phyloP scores from a whole-genome alignment of 768 basidiomycete species.

The button mushroom (Agaricus bisporus) region DNA sequence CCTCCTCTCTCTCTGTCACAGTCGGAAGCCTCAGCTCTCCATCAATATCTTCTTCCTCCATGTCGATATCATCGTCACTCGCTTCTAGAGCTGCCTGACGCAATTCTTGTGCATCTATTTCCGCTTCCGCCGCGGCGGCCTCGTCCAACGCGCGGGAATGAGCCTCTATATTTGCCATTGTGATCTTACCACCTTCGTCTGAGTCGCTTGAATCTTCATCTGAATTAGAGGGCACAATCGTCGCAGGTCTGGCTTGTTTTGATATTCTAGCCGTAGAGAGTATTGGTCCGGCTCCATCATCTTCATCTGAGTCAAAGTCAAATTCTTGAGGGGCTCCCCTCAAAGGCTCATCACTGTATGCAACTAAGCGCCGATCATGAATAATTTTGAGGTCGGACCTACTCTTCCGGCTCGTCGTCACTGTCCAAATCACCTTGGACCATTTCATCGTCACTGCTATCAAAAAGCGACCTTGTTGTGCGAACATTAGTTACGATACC shows the following conservation, averaged over 20 bases:
- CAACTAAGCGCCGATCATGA: too few species aligned
- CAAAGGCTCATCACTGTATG: constrained; percentile 42
- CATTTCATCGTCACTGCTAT: constrained; percentile 34
- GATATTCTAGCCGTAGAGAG: constrained; percentile 42
- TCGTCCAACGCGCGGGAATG: constrained; percentile 75
- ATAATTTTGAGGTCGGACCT: neutral
- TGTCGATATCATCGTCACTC: constrained; percentile 43
- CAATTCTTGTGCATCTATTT: constrained; percentile 61
- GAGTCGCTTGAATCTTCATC: constrained; percentile 38
- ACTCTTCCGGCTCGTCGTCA: constrained; percentile 34
- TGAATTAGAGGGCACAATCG: constrained; percentile 45
- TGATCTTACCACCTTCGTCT: constrained; percentile 48
- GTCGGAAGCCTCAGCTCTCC: constrained; percentile 64
- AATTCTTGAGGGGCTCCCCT: constrained; percentile 50
- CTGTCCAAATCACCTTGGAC: constrained; percentile 43
- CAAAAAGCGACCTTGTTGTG: constrained; percentile 34
- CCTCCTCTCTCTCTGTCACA: constrained; percentile 63
- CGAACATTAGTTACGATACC: constrained; percentile 7
- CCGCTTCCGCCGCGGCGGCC: constrained; percentile 58
- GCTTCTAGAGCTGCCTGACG: constrained; percentile 45
- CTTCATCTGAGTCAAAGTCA: constrained; percentile 59
- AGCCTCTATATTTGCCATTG: constrained; percentile 77
- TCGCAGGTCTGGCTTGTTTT: constrained; percentile 42
- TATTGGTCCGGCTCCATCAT: constrained; percentile 34
- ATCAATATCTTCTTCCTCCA: constrained; percentile 37